Conservation (phyloP, 2,329 filamentous ascomycete species). For the Dactylellina drechsleri region DNA sequence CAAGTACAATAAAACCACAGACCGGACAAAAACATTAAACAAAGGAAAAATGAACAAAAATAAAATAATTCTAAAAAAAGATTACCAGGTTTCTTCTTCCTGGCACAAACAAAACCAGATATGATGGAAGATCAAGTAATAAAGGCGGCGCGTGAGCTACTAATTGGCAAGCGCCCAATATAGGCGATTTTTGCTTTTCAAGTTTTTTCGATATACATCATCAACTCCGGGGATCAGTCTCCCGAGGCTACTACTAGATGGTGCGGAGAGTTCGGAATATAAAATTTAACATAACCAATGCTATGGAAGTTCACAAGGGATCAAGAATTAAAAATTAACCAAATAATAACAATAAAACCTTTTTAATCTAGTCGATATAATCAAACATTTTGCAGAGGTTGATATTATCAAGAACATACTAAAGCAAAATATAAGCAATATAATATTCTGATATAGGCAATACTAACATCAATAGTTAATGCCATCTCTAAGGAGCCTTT, state of each 20-base stretch:
- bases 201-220: constrained; percentile 9
- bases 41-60: too few species aligned
- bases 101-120: constrained; percentile 4
- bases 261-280: neutral
- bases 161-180: neutral
- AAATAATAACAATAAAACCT: constrained; percentile 7
- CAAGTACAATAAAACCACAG: neutral
- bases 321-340: neutral
- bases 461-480: neutral
- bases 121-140: constrained; percentile 5
- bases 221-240: constrained; percentile 12
- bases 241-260: neutral
- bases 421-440: neutral
- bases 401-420: constrained; percentile 6
- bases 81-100: constrained; percentile 14
- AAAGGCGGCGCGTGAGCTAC: constrained; percentile 1
- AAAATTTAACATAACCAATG: constrained; percentile 3
- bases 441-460: constrained; percentile 4
- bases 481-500: constrained; percentile 12
- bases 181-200: constrained; percentile 19
- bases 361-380: constrained; percentile 1
- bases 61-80: too few species aligned
- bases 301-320: neutral
- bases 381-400: constrained; percentile 3
- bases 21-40: constrained; percentile 7